A percentile compares a stretch with the other conserved stretches of the same genome.
These are phyloP conservation scores for Stagonosporopsis chrysanthemi DNA, from an alignment of 2,329 filamentous ascomycete species.

Conservation along the genomic window DNA sequence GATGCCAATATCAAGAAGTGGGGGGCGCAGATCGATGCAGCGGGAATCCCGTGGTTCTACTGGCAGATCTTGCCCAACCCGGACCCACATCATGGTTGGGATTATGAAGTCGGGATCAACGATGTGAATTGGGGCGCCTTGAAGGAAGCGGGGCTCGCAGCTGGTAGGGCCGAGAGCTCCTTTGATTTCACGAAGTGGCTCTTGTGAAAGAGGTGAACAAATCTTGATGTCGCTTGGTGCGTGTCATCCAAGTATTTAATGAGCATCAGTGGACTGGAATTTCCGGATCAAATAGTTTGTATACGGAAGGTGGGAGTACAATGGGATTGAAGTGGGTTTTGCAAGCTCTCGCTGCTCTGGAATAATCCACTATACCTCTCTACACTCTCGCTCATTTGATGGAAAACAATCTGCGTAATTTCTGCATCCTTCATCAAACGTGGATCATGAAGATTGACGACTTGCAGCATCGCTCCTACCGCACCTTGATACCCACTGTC, in stretches of 20 bases:
- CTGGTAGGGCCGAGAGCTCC: constrained; percentile 14
- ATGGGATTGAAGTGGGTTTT: no score
- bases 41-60: constrained; percentile 19
- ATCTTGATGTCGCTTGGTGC: no score
- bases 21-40: constrained; percentile 9
- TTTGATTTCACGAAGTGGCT: constrained; percentile 19
- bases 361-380: constrained; percentile 51
- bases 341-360: no score
- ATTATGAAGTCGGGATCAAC: constrained; percentile 15
- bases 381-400: constrained; percentile 47
- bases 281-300: no score
- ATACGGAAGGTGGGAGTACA: no score
- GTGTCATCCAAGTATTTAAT: no score
- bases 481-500: constrained; percentile 55
- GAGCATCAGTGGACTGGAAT: no score
- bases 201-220: no score
- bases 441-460: constrained; percentile 48
- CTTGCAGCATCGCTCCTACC: constrained; percentile 51
- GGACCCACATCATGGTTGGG: constrained; percentile 12
- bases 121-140: constrained; percentile 10
- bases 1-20: constrained; percentile 13
- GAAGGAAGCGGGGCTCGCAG: constrained; percentile 8
- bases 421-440: constrained; percentile 45
- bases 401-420: constrained; percentile 53
- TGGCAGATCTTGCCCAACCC: constrained; percentile 17